A percentile compares a stretch with the other conserved stretches of the same genome.
Conservation (phyloP, 495 filamentous ascomycete species). For the Trichoderma gamsii region DNA sequence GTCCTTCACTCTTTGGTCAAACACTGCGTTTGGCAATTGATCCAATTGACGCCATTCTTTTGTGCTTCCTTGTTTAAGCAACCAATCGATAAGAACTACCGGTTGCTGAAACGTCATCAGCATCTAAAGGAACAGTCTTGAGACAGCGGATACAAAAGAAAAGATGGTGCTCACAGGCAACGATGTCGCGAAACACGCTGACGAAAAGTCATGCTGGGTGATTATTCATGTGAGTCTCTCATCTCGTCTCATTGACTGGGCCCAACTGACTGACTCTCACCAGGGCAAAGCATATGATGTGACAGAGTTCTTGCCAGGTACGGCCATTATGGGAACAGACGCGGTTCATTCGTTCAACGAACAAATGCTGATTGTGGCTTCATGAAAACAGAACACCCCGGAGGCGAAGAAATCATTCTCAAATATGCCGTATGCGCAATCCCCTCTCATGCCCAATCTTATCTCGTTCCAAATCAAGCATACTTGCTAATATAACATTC, state of each 20-base stretch:
- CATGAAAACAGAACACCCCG: conserved; percentile 58
- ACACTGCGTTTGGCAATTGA: neutral
- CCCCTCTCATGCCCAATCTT: neutral
- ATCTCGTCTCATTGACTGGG: neutral
- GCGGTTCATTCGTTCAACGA: neutral
- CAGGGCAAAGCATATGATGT: conserved; percentile 67
- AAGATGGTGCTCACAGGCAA: conserved; percentile 48
- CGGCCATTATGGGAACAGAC: conserved; percentile 12
- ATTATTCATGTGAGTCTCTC: conserved; percentile 54
- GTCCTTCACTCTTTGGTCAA: neutral
- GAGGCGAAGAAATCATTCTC: conserved; percentile 71
- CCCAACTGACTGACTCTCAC: conserved; percentile 11
- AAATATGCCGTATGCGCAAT: conserved; percentile 55
- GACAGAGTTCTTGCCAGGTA: conserved; percentile 61
- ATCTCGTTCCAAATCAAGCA: neutral
- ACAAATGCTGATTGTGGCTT: conserved; percentile 10
- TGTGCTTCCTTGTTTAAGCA: neutral
- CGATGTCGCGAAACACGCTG: conserved; percentile 64
- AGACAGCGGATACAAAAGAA: neutral
- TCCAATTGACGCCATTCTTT: neutral
- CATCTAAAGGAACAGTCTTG: neutral
- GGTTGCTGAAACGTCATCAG: neutral
- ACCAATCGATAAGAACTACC: neutral
- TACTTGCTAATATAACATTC: neutral
- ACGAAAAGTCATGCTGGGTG: conserved; percentile 68